Base-by-base conservation (phyloP, 2,329 filamentous ascomycete species). In the Colletotrichum trifolii region DNA sequence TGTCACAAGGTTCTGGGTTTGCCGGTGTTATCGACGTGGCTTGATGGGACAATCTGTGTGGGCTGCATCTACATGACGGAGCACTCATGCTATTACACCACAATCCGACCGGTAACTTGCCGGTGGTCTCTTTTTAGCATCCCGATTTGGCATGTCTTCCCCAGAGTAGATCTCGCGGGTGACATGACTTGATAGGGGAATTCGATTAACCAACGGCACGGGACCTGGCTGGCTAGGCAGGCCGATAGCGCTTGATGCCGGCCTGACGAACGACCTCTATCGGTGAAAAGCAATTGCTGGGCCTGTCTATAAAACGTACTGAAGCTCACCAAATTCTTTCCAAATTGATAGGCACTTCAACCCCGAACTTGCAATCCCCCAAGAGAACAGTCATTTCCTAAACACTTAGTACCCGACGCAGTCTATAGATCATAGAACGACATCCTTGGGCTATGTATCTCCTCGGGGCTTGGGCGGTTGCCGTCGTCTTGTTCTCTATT, bases 231-330 rank as follows among this genome's bases (percentile, higher is more conserved):
- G 39, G 8, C 25, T 25, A 25, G 13, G 8, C 48, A 33, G 40
- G 40, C 58, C 58, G 58, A 63, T 66, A 66, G 57, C 58, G 63
- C 46, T 62, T 42, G 47, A 13, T n/a, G 17, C 52, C 35, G 52
- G 10, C 47, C 3, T 52, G 8, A 35, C 11, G 17, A 9, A n/a
- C 10, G 15, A 35, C 33, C 10, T 49, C 40, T 61, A 62, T 57
- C 46, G 54, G 43, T 38, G 38, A 54, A 25, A 25, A 25, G 25
- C 25, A 25, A 25, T 25, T 25, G 25, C 25, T 25, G 25, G 25
- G 25, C 25, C 25, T 25, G 4, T 25, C 25, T 25, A 5, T 5
- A 4, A 5, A 25, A 25, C 25, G 4, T 4, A 25, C 25, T 25
- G 25, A 25, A 25, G 25, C 25, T 25, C 25, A 25, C 25, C 25